Percentiles rank a stretch among this genome's conserved stretches.
Conservation (phyloP, 495 filamentous ascomycete genomes). For the Penicillium antarcticum region DNA sequence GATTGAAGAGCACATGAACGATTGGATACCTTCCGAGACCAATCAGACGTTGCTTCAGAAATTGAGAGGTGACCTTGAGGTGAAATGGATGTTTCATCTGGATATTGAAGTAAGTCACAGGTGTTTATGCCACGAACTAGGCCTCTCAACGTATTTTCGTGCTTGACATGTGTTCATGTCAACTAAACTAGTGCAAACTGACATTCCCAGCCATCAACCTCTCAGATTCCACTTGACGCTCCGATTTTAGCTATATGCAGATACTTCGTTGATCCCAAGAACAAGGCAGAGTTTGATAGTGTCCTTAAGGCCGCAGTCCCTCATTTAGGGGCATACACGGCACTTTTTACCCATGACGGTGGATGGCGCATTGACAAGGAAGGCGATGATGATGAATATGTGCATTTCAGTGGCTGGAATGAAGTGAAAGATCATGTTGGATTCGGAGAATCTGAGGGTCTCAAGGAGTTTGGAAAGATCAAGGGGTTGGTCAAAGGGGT, state of each 20-base stretch:
- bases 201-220: constrained; percentile 4
- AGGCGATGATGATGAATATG: neutral
- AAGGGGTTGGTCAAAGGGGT: constrained; percentile 24
- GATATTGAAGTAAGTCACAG: constrained; percentile 19
- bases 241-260: constrained; percentile 42
- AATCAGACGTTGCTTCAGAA: constrained; percentile 40
- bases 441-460: constrained; percentile 36
- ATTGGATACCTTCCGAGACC: constrained; percentile 39
- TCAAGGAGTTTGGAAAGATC: constrained; percentile 34
- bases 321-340: constrained; percentile 27
- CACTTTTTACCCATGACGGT: constrained; percentile 18
- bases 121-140: neutral
- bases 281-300: constrained; percentile 38
- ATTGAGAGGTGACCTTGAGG: constrained; percentile 38
- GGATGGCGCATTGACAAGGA: constrained; percentile 2
- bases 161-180: neutral
- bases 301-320: constrained; percentile 27
- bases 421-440: constrained; percentile 25
- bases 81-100: constrained; percentile 38
- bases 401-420: constrained; percentile 1
- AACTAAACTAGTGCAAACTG: neutral
- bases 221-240: constrained; percentile 32
- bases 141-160: too few relatives aligned
- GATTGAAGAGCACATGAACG: constrained; percentile 35
- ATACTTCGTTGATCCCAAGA: constrained; percentile 36